These are phyloP conservation scores for Colletotrichum sp. DNA, from an alignment of 2,329 filamentous ascomycete genomes.

Conservation along the genomic window DNA sequence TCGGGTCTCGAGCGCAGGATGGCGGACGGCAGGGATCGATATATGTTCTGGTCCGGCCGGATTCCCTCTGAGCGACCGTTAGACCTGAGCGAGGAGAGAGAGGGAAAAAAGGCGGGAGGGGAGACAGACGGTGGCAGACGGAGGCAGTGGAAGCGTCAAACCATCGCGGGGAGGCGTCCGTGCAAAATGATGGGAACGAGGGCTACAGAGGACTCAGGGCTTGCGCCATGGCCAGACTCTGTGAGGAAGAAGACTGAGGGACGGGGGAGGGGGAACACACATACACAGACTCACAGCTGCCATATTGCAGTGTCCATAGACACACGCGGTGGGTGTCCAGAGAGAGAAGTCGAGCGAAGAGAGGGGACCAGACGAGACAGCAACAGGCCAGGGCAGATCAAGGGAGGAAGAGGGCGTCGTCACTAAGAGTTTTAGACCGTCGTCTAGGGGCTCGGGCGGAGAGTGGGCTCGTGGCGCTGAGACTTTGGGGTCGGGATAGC, in stretches of 20 bases:
- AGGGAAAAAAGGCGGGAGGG: slow-evolving; percentile 8
- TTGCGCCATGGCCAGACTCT: slow-evolving; percentile 10
- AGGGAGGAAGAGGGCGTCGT: slow-evolving; percentile 17
- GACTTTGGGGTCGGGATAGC: slow-evolving; percentile 2
- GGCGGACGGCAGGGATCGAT: slow-evolving; percentile 5
- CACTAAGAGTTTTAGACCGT: slow-evolving; percentile 5
- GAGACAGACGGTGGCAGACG: slow-evolving; percentile 9
- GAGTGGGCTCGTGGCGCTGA: slow-evolving; percentile 13
- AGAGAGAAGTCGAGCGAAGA: not conserved
- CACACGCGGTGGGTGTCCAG: not conserved
- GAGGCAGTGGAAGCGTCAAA: slow-evolving; percentile 15
- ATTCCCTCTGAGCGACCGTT: slow-evolving; percentile 4
- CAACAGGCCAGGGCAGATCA: not conserved
- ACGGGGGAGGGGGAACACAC: not conserved
- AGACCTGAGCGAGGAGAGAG: not conserved
- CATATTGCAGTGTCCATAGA: not conserved
- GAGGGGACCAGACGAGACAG: not conserved
- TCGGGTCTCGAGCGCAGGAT: not conserved
- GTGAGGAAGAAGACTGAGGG: not conserved
- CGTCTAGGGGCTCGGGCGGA: slow-evolving; percentile 7
- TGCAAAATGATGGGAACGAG: slow-evolving; percentile 17
- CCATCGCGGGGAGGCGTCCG: slow-evolving; percentile 21
- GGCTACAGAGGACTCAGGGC: not conserved
- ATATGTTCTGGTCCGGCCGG: slow-evolving; percentile 6
- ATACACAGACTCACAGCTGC: not conserved